Evolutionary conservation across 768 basidiomycete genomes (phyloP).

Genomic region (Boletales sp.): DNA sequence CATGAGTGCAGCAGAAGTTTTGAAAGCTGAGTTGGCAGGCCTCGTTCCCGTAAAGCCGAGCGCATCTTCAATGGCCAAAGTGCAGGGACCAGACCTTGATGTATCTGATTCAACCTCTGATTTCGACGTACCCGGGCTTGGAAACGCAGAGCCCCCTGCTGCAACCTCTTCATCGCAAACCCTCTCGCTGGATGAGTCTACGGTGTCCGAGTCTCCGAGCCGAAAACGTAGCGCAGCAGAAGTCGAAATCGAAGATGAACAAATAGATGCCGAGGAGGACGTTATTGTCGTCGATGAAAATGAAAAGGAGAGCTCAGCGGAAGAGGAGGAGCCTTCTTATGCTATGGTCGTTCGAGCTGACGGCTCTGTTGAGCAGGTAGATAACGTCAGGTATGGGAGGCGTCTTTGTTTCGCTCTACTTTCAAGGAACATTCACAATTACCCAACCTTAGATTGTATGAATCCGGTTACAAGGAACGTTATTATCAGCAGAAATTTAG

Average conservation of each 20-base stretch:
- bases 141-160: slow-evolving; percentile 22
- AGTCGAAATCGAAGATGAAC: slow-evolving; percentile 40
- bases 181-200: slow-evolving; percentile 21
- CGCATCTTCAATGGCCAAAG: slow-evolving; percentile 28
- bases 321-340: slow-evolving; percentile 47
- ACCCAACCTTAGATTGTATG: slow-evolving; percentile 68
- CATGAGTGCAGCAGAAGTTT: slow-evolving; percentile 90
- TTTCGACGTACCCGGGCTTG: slow-evolving; percentile 33
- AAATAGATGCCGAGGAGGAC: slow-evolving; percentile 27
- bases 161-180: slow-evolving; percentile 11
- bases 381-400: slow-evolving; percentile 78
- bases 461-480: slow-evolving; percentile 91
- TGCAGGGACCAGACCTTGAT: slow-evolving; percentile 31
- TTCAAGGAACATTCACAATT: slow-evolving; percentile 1
- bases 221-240: slow-evolving; percentile 46
- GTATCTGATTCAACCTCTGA: slow-evolving; percentile 29
- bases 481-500: slow-evolving; percentile 96
- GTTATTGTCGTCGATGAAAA: slow-evolving; percentile 29
- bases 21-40: slow-evolving; percentile 85
- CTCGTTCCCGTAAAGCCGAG: slow-evolving; percentile 39
- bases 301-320: slow-evolving; percentile 43
- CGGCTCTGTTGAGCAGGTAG: slow-evolving; percentile 92
- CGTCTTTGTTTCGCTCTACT: neutral
- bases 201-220: slow-evolving; percentile 17
- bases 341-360: slow-evolving; percentile 82